Base-by-base conservation (phyloP, 257 asterid species). In the Fraxinus cuspidata region DNA sequence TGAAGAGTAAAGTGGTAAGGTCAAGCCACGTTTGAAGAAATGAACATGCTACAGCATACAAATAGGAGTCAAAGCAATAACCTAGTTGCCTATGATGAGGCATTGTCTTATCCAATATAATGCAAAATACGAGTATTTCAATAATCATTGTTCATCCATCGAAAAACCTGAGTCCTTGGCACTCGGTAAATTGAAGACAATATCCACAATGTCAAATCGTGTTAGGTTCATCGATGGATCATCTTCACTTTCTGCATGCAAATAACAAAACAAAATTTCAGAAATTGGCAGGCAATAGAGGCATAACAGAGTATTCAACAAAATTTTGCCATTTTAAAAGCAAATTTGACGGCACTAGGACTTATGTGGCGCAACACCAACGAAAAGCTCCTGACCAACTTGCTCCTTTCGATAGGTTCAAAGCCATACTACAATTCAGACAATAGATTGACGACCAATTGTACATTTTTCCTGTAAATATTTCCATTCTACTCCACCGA, bases 201-300 rank as follows among this genome's bases (percentile, higher is more conserved):
- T 31, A 49, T 49, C 72, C 18, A 65, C 68, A 79, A 76, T 51
- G 80, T 44, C 23, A 78, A 78, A 64, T n/a, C 32, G 28, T 16
- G 70, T 25, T 18, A 19, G 44, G 38, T 64, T 31, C 73, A 80
- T 47, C 47, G 51, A 32, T 67, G 69, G 27, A 74, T 35, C 38
- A 66, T 73, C 80, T 82, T 74, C 79, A 42, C 21, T 74, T 69
- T 74, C 83, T 80, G 84, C 81, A 82, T 32, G 75, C n/a, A 51
- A 80, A 69, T 29, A 49, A n/a, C 72, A 67, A 68, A 82, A 67
- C 68, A 60, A 8, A 60, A 23, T 16, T 77, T 75, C 5, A 27
- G 44, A 27, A 10, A 68, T 58, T 44, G 53, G 77, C 51, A 25
- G 49, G 78, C 18, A 71, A 53, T 60, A 35, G 2, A 19, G 27